These are phyloP conservation scores for Staphylotrichum longicolle DNA, from an alignment of 495 filamentous ascomycete genomes.

Conservation along the genomic window DNA sequence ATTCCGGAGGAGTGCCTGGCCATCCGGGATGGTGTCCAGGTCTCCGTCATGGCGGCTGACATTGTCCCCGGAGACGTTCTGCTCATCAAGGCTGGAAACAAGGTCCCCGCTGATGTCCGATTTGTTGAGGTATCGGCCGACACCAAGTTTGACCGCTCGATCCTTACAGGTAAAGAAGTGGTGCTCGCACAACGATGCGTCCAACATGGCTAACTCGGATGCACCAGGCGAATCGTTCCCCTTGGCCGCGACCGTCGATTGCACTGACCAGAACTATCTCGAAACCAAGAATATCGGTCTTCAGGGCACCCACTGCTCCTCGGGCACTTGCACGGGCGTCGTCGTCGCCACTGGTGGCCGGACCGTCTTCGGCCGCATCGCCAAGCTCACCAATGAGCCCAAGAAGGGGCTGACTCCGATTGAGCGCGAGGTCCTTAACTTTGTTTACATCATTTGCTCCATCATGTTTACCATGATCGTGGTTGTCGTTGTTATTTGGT, in stretches of 20 bases:
- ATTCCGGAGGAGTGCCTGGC: slow-evolving; percentile 64
- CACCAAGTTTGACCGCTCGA: slow-evolving; percentile 67
- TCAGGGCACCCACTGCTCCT: slow-evolving; percentile 67
- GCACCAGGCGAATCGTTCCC: slow-evolving; percentile 59
- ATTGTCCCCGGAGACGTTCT: slow-evolving; percentile 68
- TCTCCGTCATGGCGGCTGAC: slow-evolving; percentile 51
- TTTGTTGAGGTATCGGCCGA: slow-evolving; percentile 62
- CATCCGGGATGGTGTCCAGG: slow-evolving; percentile 55
- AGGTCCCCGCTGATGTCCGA: slow-evolving; percentile 67
- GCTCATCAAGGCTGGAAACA: slow-evolving; percentile 61
- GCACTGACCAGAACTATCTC: slow-evolving; percentile 67
- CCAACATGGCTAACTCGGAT: no score
- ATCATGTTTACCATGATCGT: slow-evolving; percentile 56
- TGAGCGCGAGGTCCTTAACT: slow-evolving; percentile 65
- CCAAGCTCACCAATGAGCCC: slow-evolving; percentile 61
- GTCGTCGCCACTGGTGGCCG: slow-evolving; percentile 57
- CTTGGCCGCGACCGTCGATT: slow-evolving; percentile 57
- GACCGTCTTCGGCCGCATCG: slow-evolving; percentile 68
- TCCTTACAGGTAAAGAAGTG: slow-evolving; percentile 57
- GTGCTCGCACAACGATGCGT: slow-evolving; percentile 6
- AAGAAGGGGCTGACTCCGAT: slow-evolving; percentile 62
- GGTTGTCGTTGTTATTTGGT: slow-evolving; percentile 60
- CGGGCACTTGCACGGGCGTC: slow-evolving; percentile 61
- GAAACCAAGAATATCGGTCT: slow-evolving; percentile 72
- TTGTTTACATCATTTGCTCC: slow-evolving; percentile 61